A percentile compares a stretch with the other conserved stretches of the same genome.
phyloP scores from a whole-genome alignment of 164 flowering plant species.

The Magnolia officinalis region DNA sequence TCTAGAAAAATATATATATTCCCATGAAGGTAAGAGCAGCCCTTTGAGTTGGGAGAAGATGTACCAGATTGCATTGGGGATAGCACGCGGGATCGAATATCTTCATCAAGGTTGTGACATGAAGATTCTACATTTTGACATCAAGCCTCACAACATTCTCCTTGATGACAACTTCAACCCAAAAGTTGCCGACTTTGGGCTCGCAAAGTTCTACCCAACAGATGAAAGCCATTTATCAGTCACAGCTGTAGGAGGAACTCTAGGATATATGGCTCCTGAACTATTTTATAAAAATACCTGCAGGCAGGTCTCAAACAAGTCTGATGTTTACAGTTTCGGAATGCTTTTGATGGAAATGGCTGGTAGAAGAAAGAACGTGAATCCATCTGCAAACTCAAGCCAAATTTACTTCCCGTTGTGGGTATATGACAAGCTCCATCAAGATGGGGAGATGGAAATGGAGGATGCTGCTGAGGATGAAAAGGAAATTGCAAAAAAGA shows the following conservation, averaged over 20 bases:
- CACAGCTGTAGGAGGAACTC: constrained; percentile 5
- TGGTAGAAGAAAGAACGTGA: neutral
- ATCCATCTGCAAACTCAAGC: neutral
- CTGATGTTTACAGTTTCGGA: neutral
- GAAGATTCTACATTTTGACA: constrained; percentile 12
- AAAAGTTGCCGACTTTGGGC: constrained; percentile 11
- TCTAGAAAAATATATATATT: neutral
- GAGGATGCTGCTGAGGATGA: neutral
- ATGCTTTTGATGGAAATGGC: constrained; percentile 8
- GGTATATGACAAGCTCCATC: constrained; percentile 4
- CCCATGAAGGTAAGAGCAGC: neutral
- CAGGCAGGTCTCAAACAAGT: too few relatives aligned
- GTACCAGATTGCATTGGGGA: constrained; percentile 1
- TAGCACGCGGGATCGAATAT: constrained; percentile 4
- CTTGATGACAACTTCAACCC: constrained; percentile 5
- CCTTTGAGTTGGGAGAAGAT: neutral
- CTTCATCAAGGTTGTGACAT: constrained; percentile 9
- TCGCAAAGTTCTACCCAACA: constrained; percentile 2
- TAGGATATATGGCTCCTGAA: constrained; percentile 4
- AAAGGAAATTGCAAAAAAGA: constrained; percentile 4
- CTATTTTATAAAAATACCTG: too few relatives aligned
- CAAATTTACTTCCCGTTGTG: constrained; percentile 12
- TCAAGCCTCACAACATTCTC: constrained; percentile 15
- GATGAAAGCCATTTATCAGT: neutral
- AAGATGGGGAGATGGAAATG: neutral